Evolutionary conservation across 2,329 filamentous ascomycete species (phyloP).

Genomic region (Hawksworthiomyces lignivorus): DNA sequence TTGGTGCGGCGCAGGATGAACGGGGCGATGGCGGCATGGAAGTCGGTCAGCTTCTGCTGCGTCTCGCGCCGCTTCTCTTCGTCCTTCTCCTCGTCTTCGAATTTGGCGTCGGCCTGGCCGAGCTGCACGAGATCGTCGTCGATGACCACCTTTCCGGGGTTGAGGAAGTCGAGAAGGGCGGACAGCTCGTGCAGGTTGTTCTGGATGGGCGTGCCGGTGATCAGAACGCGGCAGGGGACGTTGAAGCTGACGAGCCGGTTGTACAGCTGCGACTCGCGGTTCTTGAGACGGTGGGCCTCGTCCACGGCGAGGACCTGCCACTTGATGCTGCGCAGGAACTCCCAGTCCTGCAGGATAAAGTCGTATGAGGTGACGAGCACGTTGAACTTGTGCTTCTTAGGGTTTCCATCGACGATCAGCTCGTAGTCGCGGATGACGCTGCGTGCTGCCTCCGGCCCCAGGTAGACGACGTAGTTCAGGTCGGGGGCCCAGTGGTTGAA

Average conservation of each 20-base stretch:
- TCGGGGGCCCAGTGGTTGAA: conserved; percentile 96
- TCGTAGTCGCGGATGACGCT: conserved; percentile 86
- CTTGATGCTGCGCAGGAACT: conserved; percentile 82
- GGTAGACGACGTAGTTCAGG: conserved; percentile 94
- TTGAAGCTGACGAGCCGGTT: conserved; percentile 77
- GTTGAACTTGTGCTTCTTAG: conserved; percentile 89
- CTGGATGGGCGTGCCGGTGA: conserved; percentile 95
- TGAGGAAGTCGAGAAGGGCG: conserved; percentile 90
- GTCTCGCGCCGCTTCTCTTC: conserved; percentile 59
- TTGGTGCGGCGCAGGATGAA: conserved; percentile 95
- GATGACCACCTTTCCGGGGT: conserved; percentile 86
- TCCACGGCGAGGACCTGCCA: conserved; percentile 97
- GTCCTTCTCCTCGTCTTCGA: conserved; percentile 23
- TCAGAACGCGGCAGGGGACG: conserved; percentile 80
- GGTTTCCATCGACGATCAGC: conserved; percentile 76
- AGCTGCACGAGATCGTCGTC: conserved; percentile 84
- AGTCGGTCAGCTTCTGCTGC: conserved; percentile 75
- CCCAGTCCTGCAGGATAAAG: conserved; percentile 80
- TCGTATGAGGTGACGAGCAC: conserved; percentile 97
- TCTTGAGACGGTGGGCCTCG: conserved; percentile 94
- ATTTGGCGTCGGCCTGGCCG: conserved; percentile 34
- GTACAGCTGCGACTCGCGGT: conserved; percentile 90
- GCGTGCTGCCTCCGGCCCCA: conserved; percentile 79
- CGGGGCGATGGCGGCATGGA: conserved; percentile 81
- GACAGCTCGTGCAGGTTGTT: conserved; percentile 92